Base-by-base conservation (phyloP, 148 eudicot species). In the Euryodendron excelsum region DNA sequence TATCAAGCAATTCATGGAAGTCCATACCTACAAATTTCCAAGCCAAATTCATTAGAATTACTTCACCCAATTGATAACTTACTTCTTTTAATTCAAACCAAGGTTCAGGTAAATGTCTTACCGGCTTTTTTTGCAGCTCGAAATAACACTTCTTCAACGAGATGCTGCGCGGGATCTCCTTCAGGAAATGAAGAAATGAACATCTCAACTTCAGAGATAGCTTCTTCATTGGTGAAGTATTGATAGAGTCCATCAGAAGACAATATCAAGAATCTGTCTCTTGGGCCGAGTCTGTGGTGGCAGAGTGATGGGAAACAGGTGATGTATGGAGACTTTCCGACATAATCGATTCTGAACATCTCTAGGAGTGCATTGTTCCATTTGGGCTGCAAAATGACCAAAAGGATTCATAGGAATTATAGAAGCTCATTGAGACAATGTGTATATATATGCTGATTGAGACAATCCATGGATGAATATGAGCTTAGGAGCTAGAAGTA, bases 111-210 rank as follows among this genome's bases (percentile, higher is more conserved):
- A 47, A 25, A 20, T 52, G 23, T 13, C 72, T 52, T 92, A 92
- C 98, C 98, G 1, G 93, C 93, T 89, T 88, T 88, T 81, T 92
- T 94, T 7, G 98, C 98, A 78, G 98, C 98, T 13, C 97, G 90
- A 79, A 90, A 85, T 21, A 94, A 45, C 12, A 94, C 91, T 87
- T 92, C 92, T 83, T 94, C 97, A 17, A 94, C 91, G n/a, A 94
- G 89, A 85, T 94, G 98, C 72, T 94, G 98, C 17, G 98, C 98
- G 0, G 98, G 98, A 78, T 94, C 98, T 23, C 98, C 98, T 59
- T 94, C 98, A 0, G 98, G 98, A 5, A 82, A 88, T 33, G 74
- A 76, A 23, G 91, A 78, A 73, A 92, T 87, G 88, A 94, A 94
- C 64, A 45, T 82, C 80, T 94, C 97, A 27, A 94, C 92, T 84